phyloP scores from a whole-genome alignment of 2,329 filamentous ascomycete species.

The Alternaria tenuissima region DNA sequence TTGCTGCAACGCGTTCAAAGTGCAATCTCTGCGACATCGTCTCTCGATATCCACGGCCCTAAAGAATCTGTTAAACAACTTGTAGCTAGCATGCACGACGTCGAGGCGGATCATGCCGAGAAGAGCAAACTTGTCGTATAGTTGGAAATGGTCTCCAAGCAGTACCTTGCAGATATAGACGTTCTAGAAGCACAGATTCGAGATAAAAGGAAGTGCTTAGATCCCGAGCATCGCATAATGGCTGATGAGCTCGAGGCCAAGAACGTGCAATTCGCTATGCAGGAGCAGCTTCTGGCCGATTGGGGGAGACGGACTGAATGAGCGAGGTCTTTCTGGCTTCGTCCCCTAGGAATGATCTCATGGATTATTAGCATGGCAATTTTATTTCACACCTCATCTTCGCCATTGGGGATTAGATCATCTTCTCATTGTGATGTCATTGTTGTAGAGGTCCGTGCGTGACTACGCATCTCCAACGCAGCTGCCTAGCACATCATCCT shows the following conservation, averaged over 20 bases:
- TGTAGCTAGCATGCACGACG: slow-evolving; percentile 8
- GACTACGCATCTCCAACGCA: neutral
- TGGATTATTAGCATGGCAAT: neutral
- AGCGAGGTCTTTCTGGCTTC: no score
- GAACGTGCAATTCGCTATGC: slow-evolving; percentile 11
- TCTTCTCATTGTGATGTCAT: slow-evolving; percentile 1
- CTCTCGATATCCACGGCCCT: slow-evolving; percentile 24
- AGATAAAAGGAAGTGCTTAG: neutral
- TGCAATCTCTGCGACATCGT: slow-evolving; percentile 9
- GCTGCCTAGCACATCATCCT: neutral
- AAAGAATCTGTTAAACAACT: slow-evolving; percentile 9
- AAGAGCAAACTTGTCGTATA: neutral
- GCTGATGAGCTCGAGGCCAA: slow-evolving; percentile 22
- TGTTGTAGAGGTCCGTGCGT: slow-evolving; percentile 1
- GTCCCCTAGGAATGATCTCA: neutral
- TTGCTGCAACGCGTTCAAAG: slow-evolving; percentile 18
- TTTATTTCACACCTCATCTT: neutral
- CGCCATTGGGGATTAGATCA: neutral
- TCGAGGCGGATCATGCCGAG: slow-evolving; percentile 6
- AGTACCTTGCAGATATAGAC: slow-evolving; percentile 1
- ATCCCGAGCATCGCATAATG: slow-evolving; percentile 13
- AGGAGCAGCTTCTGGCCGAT: slow-evolving; percentile 3
- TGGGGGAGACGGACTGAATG: neutral
- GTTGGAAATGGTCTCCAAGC: neutral
- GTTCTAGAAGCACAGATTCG: neutral